A percentile compares a stretch with the other conserved stretches of the same genome.
phyloP scores from a whole-genome alignment of 208 protist species.

The Phytomonas sp. region DNA sequence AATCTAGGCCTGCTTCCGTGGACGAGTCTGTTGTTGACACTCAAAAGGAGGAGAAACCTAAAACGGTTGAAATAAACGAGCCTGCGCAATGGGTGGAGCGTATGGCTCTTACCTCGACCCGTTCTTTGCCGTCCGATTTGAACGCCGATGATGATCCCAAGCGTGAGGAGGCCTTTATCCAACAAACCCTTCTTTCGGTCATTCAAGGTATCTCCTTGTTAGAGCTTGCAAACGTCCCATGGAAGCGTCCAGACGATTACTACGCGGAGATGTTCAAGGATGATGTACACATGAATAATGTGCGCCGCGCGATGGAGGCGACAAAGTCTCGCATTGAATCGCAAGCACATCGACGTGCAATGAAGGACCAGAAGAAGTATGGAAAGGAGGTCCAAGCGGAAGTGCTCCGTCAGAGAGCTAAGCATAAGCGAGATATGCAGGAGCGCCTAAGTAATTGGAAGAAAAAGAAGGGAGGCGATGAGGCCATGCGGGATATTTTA shows the following conservation, averaged over 20 bases:
- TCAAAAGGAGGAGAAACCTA: conserved; percentile 6
- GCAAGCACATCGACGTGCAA: conserved; percentile 74
- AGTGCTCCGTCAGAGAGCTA: conserved; percentile 88
- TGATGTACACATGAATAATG: conserved; percentile 93
- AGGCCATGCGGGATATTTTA: conserved; percentile 57
- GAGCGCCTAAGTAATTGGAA: conserved; percentile 79
- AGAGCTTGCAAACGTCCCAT: conserved; percentile 72
- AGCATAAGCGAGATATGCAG: conserved; percentile 91
- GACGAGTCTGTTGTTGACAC: conserved; percentile 8
- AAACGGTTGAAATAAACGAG: conserved; percentile 72
- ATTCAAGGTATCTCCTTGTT: conserved; percentile 63
- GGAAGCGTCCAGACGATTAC: conserved; percentile 89
- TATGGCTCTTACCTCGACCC: conserved; percentile 84
- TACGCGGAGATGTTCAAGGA: conserved; percentile 96
- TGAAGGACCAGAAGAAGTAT: conserved; percentile 94
- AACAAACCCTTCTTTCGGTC: conserved; percentile 85
- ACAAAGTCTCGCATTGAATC: conserved; percentile 75
- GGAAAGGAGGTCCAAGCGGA: conserved; percentile 94
- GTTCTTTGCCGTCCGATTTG: conserved; percentile 65
- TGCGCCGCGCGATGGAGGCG: conserved; percentile 78
- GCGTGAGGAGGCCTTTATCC: conserved; percentile 90
- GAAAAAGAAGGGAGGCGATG: conserved; percentile 72
- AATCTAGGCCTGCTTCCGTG: not conserved
- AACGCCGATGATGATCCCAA: conserved; percentile 87
- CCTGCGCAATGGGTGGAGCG: conserved; percentile 88